Evolutionary conservation across 2,329 filamentous ascomycete species (phyloP), one percentile per base, ranked within the genome.

Genomic region (Sphaerostilbella broomeana): DNA sequence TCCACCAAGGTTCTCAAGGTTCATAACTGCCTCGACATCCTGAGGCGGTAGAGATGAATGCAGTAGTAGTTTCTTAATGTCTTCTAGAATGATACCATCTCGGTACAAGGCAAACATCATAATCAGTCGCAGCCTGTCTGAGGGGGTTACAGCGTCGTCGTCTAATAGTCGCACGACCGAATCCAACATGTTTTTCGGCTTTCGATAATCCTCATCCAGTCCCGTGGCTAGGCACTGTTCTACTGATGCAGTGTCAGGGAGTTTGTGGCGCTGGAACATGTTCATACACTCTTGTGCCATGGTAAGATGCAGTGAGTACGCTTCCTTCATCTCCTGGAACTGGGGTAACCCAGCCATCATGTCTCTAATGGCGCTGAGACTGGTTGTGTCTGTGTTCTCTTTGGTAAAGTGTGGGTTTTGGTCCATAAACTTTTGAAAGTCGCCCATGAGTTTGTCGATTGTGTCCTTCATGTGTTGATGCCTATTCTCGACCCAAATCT

Each of bases 221-320:
- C 92, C 92, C 1, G 92, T 97, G 8, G 89, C 85, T 48, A 98
- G 72, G 19, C 80, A 86, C 70, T 97, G 92, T 63, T 98, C 92
- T 5, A 89, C 75, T 0, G 84, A 83, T 10, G 88, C 88, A 42
- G 97, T 72, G 55, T 98, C 92, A 6, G 84, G 75, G 6, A 98
- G 71, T 56, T 94, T 95, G 58, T 82, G 77, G 37, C 79, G 69
- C 57, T 94, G 81, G 53, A 98, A 98, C 25, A 85, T 77, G 51
- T 87, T 87, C 89, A 97, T 97, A 59, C 88, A 94, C 58, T 95
- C 88, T 58, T 95, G 85, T 2, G 92, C 92, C 90, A 98, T 97
- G 50, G 81, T 90, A 28, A 98, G 70, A 62, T 98, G 92, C 38
- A 98, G 68, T 0, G 89, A 92, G 61, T 97, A 98, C 2, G 86